These are phyloP conservation scores for Tylopilus microsporus DNA, from an alignment of 1,284 basidiomycete species.

Conservation along the genomic window DNA sequence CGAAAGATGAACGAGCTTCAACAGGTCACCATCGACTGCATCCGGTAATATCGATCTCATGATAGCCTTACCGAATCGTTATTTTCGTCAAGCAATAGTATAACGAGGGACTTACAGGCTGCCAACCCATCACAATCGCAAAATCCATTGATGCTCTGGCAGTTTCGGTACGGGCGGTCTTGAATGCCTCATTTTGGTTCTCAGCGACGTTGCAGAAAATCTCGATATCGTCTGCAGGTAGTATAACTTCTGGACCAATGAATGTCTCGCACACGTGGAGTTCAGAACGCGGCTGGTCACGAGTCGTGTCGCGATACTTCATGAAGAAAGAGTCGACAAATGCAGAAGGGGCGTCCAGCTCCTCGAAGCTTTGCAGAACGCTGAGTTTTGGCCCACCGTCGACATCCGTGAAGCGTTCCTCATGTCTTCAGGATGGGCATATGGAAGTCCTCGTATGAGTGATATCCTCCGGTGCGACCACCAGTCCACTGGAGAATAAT, in stretches of 20 bases:
- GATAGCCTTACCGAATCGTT: slow-evolving; percentile 62
- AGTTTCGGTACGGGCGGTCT: slow-evolving; percentile 63
- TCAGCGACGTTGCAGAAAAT: slow-evolving; percentile 91
- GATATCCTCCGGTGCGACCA: slow-evolving; percentile 97
- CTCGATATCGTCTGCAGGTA: slow-evolving; percentile 75
- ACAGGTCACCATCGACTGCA: slow-evolving; percentile 84
- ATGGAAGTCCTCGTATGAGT: slow-evolving; percentile 56
- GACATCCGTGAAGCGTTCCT: slow-evolving; percentile 41
- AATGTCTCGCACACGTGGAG: slow-evolving; percentile 78
- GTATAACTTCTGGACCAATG: slow-evolving; percentile 76
- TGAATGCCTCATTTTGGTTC: slow-evolving; percentile 89
- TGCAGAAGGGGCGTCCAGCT: too few relatives aligned
- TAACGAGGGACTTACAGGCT: slow-evolving; percentile 50
- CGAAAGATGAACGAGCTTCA: slow-evolving; percentile 94
- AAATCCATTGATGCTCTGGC: slow-evolving; percentile 84
- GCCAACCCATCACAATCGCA: slow-evolving; percentile 96
- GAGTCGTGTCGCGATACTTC: too few relatives aligned
- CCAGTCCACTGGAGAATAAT: slow-evolving; percentile 99
- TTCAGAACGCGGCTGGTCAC: slow-evolving; percentile 62
- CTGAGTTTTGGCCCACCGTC: too few relatives aligned
- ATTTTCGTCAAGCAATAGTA: slow-evolving; percentile 4
- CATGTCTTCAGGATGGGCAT: slow-evolving; percentile 79
- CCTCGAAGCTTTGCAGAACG: too few relatives aligned
- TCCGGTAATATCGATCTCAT: slow-evolving; percentile 95
- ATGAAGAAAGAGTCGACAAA: too few relatives aligned